A percentile compares a stretch with the other conserved stretches of the same genome.
Evolutionary conservation across 179 eudicot genomes (phyloP).

Genomic region (Kewa caespitosa): DNA sequence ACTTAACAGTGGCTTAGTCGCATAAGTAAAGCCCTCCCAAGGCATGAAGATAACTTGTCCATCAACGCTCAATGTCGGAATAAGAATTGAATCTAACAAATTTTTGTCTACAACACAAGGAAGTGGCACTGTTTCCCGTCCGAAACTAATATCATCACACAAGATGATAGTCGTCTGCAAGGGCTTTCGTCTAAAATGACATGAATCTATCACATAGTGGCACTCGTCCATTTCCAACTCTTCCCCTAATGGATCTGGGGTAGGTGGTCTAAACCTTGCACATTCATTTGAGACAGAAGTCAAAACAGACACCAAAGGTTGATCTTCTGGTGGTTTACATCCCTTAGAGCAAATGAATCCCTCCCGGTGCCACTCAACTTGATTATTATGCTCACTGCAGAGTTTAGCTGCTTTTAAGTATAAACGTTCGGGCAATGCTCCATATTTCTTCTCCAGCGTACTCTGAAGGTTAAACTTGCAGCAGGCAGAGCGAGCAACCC

Average conservation of each 20-base stretch:
- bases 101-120: constrained; percentile 87
- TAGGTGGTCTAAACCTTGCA: constrained; percentile 25
- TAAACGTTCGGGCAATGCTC: constrained; percentile 73
- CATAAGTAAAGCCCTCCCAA: constrained; percentile 91
- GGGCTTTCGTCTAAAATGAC: constrained; percentile 50
- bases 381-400: constrained; percentile 77
- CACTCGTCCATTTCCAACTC: constrained; percentile 89
- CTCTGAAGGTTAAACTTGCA: constrained; percentile 68
- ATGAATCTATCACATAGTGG: constrained; percentile 67
- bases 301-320: constrained; percentile 31
- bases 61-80: constrained; percentile 47
- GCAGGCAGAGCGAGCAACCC: constrained; percentile 70
- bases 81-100: constrained; percentile 56
- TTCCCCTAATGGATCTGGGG: constrained; percentile 26
- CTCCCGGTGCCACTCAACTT: constrained; percentile 79
- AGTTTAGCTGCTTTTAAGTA: constrained; percentile 93
- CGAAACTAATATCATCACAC: constrained; percentile 89
- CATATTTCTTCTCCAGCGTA: constrained; percentile 70
- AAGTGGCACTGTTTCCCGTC: constrained; percentile 71
- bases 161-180: constrained; percentile 58
- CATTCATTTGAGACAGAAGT: constrained; percentile 31
- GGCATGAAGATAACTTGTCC: constrained; percentile 71
- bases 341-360: constrained; percentile 73
- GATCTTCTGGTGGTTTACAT: constrained; percentile 45
- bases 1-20: constrained; percentile 53